These are phyloP conservation scores for Quercus alba DNA, from an alignment of 306 rosid species.

Conservation along the genomic window DNA sequence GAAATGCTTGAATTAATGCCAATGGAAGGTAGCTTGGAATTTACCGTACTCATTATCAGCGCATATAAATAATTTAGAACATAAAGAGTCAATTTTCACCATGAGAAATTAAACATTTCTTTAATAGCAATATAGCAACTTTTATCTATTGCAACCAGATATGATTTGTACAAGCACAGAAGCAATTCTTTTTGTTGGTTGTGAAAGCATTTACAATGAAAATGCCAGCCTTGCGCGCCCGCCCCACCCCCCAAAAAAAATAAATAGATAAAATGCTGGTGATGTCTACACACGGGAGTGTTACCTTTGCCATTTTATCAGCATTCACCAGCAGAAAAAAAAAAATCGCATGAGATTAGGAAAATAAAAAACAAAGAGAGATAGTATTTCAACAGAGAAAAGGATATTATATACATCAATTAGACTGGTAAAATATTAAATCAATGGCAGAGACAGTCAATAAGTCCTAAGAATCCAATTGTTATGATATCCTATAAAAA, in stretches of 20 bases:
- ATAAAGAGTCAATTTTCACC: neutral
- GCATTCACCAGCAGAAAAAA: neutral
- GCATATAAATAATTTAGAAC: neutral
- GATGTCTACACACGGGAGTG: neutral
- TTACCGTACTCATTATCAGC: neutral
- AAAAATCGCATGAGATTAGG: neutral
- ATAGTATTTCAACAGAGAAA: neutral
- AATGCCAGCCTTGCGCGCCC: too few species aligned
- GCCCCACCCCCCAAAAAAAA: too few species aligned
- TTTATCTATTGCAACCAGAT: neutral
- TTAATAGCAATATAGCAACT: neutral
- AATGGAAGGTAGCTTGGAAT: neutral
- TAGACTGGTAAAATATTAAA: neutral
- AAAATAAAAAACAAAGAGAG: neutral
- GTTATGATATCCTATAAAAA: conserved; percentile 11
- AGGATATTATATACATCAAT: conserved; percentile 2
- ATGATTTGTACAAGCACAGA: neutral
- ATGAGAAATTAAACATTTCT: neutral
- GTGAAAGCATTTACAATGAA: neutral
- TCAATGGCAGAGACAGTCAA: neutral
- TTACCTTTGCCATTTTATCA: neutral
- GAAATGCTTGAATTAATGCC: neutral
- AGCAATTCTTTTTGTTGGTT: neutral
- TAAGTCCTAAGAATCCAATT: neutral
- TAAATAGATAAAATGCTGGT: neutral